phyloP scores from a whole-genome alignment of 129 eudicot genomes.

The Flaveria trinervia region DNA sequence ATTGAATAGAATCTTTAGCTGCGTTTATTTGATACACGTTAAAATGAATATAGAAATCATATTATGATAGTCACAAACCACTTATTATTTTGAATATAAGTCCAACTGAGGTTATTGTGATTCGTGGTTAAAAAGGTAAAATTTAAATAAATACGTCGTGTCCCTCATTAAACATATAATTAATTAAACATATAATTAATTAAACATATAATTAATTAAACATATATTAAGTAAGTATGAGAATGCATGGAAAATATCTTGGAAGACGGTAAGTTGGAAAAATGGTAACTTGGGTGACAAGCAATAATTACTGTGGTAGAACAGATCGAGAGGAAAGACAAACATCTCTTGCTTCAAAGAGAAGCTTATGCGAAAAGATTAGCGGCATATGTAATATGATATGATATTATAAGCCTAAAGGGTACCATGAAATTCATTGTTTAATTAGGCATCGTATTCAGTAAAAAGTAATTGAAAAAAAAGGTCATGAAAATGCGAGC shows the following conservation, averaged over 20 bases:
- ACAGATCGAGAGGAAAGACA: constrained; percentile 45
- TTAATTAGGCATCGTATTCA: constrained; percentile 34
- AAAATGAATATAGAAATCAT: too few relatives aligned
- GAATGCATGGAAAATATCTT: background rate
- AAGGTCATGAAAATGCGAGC: constrained; percentile 62
- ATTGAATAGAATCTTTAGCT: too few relatives aligned
- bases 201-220: too few relatives aligned
- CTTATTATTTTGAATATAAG: too few relatives aligned
- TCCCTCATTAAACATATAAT: too few relatives aligned
- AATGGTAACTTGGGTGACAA: constrained; percentile 31
- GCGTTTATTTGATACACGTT: too few relatives aligned
- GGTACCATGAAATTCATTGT: constrained; percentile 28
- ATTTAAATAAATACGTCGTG: too few relatives aligned
- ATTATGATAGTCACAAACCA: too few relatives aligned
- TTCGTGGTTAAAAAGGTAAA: too few relatives aligned
- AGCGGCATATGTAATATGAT: background rate
- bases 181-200: too few relatives aligned
- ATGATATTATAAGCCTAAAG: background rate
- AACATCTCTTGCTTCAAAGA: constrained; percentile 79
- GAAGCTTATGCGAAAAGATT: constrained; percentile 47
- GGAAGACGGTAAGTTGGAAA: background rate
- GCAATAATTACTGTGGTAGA: constrained; percentile 40
- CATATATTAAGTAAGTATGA: too few relatives aligned
- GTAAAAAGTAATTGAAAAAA: constrained; percentile 19
- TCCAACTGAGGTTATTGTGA: too few relatives aligned